Percentiles rank a stretch among this genome's conserved stretches.
phyloP scores from a whole-genome alignment of 306 rosid genomes.

The Datisca glomerata region DNA sequence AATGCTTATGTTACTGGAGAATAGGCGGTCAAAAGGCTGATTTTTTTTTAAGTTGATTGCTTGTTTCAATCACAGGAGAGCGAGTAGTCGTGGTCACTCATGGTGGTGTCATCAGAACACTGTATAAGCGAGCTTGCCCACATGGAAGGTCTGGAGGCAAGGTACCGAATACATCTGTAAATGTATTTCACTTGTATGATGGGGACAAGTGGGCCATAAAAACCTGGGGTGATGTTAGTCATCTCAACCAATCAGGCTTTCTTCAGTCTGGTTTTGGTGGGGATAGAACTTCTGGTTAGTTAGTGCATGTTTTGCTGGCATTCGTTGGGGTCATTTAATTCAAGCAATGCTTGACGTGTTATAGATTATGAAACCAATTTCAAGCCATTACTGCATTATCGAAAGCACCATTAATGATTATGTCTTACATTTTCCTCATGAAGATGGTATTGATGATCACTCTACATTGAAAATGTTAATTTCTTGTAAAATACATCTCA shows the following conservation, averaged over 20 bases:
- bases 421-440: not conserved
- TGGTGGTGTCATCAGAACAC: slow-evolving; percentile 61
- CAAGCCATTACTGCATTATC: not conserved
- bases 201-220: slow-evolving; percentile 51
- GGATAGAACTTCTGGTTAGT: slow-evolving; percentile 67
- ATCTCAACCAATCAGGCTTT: slow-evolving; percentile 45
- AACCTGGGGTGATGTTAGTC: slow-evolving; percentile 71
- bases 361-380: too few relatives aligned
- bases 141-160: slow-evolving; percentile 27
- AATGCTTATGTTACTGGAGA: slow-evolving; percentile 1
- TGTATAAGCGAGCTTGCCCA: slow-evolving; percentile 42
- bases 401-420: not conserved
- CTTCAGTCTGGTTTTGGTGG: slow-evolving; percentile 81
- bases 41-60: slow-evolving; percentile 8
- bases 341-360: not conserved
- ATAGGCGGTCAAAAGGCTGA: slow-evolving; percentile 1
- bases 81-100: slow-evolving; percentile 60
- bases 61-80: slow-evolving; percentile 39
- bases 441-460: not conserved
- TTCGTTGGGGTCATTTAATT: not conserved
- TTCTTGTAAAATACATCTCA: too few relatives aligned
- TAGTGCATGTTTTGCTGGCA: slow-evolving; percentile 3
- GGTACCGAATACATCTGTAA: slow-evolving; percentile 55
- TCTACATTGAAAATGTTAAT: too few relatives aligned
- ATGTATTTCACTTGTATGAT: slow-evolving; percentile 48